These are phyloP conservation scores for Lupinus albus DNA, from an alignment of 306 rosid species.

Conservation along the genomic window DNA sequence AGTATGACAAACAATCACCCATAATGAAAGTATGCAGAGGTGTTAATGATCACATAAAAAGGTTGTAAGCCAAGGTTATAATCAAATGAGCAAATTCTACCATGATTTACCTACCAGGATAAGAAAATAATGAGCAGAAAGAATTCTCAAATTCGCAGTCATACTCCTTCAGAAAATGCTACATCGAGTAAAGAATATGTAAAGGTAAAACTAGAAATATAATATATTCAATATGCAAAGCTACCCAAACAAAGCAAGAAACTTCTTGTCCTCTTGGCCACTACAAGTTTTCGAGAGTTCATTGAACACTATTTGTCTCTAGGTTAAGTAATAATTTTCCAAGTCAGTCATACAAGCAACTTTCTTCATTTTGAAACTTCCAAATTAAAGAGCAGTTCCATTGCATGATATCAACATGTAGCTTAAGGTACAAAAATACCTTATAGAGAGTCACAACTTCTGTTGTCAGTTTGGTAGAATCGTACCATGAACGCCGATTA, in stretches of 20 bases:
- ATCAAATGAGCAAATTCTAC: conserved; percentile 15
- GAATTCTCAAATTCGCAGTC: background rate
- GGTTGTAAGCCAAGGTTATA: background rate
- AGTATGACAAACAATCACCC: conserved; percentile 16
- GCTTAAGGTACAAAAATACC: conserved; percentile 50
- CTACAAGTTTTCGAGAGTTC: background rate
- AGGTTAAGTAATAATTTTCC: conserved; percentile 8
- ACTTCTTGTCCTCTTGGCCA: background rate
- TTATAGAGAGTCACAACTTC: conserved; percentile 80
- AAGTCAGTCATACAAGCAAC: background rate
- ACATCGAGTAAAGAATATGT: background rate
- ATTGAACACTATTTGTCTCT: conserved; percentile 1
- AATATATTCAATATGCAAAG: conserved; percentile 20
- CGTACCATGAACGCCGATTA: conserved; percentile 92
- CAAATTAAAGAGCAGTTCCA: background rate
- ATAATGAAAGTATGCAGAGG: background rate
- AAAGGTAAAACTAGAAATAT: background rate
- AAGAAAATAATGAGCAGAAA: background rate
- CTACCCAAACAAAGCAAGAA: background rate
- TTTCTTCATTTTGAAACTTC: conserved; percentile 23
- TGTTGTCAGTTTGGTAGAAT: conserved; percentile 78
- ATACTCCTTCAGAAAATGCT: background rate
- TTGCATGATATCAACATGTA: background rate
- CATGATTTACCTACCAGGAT: background rate
- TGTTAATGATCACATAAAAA: background rate